Conservation (phyloP, 2,329 filamentous ascomycete genomes). For the Aspergillus ruber region DNA sequence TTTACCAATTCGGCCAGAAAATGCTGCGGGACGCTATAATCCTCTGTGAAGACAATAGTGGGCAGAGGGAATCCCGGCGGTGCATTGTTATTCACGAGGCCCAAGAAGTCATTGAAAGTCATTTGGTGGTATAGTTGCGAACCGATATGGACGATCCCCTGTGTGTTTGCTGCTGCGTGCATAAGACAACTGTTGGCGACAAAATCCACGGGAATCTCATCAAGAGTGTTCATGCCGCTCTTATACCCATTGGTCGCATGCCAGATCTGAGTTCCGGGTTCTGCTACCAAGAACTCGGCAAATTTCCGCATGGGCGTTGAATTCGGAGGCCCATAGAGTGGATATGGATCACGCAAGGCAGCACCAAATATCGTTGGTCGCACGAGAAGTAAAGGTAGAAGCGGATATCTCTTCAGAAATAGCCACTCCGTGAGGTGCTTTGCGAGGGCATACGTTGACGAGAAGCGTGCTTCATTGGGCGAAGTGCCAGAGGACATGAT, state of each 20-base stretch:
- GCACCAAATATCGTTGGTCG: conserved; percentile 28
- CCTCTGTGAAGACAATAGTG: conserved; percentile 21
- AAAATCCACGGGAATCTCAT: conserved; percentile 28
- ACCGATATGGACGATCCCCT: conserved; percentile 23
- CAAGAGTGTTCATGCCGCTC: conserved; percentile 23
- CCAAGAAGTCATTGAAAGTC: conserved; percentile 23
- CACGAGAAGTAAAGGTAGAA: conserved; percentile 22
- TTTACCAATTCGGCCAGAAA: conserved; percentile 28
- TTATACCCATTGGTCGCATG: conserved; percentile 22
- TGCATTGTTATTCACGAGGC: conserved; percentile 12
- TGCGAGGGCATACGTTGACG: conserved; percentile 25
- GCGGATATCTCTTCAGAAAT: conserved; percentile 19
- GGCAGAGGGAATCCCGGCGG: conserved; percentile 18
- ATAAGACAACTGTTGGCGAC: conserved; percentile 27
- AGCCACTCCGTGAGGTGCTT: conserved; percentile 28
- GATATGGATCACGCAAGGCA: conserved; percentile 22
- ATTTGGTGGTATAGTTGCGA: conserved; percentile 22
- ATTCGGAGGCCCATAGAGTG: conserved; percentile 24
- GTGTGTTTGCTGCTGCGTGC: conserved; percentile 23
- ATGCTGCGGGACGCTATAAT: conserved; percentile 19
- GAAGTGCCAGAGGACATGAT: conserved; percentile 14
- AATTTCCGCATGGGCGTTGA: conserved; percentile 27
- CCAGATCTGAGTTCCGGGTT: conserved; percentile 24
- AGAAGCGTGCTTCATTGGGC: conserved; percentile 16
- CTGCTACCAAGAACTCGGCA: conserved; percentile 18